These are phyloP conservation scores for Hyaloperonospora arabidopsidis DNA, from an alignment of 352 stramenopile genomes.

Conservation along the genomic window DNA sequence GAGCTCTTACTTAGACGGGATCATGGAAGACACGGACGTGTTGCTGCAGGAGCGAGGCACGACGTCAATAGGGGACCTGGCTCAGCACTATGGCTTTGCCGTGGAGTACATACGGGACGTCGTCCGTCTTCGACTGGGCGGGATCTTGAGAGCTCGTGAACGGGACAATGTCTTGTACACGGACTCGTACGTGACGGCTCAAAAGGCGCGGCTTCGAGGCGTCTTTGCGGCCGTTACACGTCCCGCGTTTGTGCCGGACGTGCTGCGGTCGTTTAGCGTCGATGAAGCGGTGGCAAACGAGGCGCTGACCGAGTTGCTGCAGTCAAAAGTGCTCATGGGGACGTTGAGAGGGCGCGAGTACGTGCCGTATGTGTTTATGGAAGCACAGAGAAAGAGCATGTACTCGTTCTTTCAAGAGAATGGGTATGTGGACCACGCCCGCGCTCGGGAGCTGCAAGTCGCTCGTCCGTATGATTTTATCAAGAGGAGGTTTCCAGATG, in stretches of 20 bases:
- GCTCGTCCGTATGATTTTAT: slow-evolving; percentile 65
- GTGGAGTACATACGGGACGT: slow-evolving; percentile 82
- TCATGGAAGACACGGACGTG: slow-evolving; percentile 78
- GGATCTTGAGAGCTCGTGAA: slow-evolving; percentile 56
- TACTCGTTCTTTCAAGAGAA: slow-evolving; percentile 86
- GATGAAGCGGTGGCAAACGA: slow-evolving; percentile 64
- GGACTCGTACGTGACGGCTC: slow-evolving; percentile 55
- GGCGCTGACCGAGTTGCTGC: slow-evolving; percentile 48
- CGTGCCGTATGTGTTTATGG: slow-evolving; percentile 71
- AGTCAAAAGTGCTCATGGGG: slow-evolving; percentile 47
- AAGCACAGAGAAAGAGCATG: slow-evolving; percentile 61
- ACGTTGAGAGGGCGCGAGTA: slow-evolving; percentile 64
- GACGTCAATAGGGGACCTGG: slow-evolving; percentile 56
- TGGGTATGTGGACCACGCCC: slow-evolving; percentile 57
- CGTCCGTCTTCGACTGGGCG: slow-evolving; percentile 47
- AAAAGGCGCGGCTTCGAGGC: slow-evolving; percentile 58
- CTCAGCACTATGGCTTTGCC: slow-evolving; percentile 73
- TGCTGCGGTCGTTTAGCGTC: slow-evolving; percentile 46
- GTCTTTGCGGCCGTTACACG: slow-evolving; percentile 56
- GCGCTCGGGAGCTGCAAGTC: slow-evolving; percentile 55
- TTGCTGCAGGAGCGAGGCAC: slow-evolving; percentile 67
- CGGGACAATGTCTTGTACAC: slow-evolving; percentile 70
- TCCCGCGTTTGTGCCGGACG: slow-evolving; percentile 61
- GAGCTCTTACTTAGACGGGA: slow-evolving; percentile 74
- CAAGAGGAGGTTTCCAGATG: slow-evolving; percentile 59